Percentiles rank a stretch among this genome's conserved stretches.
Conservation (phyloP, 495 filamentous ascomycete species). For the Amphirosellinia nigrospora region DNA sequence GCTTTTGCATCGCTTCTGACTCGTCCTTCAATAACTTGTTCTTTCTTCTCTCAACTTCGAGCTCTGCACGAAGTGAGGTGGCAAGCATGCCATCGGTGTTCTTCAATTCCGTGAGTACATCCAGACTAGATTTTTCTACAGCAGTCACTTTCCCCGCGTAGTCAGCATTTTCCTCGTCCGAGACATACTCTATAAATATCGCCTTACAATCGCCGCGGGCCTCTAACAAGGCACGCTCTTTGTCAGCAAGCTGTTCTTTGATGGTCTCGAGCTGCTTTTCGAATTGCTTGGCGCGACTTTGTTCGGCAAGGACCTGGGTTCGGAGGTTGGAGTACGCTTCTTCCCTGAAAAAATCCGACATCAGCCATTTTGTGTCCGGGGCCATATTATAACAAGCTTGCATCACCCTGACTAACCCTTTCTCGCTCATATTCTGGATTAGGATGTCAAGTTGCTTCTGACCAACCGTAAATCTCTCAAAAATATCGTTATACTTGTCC, state of each 20-base stretch:
- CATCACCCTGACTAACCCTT: slow-evolving; percentile 54
- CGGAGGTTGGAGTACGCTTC: slow-evolving; percentile 42
- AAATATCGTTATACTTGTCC: slow-evolving; percentile 52
- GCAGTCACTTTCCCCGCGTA: slow-evolving; percentile 46
- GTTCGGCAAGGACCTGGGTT: slow-evolving; percentile 43
- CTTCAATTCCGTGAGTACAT: slow-evolving; percentile 58
- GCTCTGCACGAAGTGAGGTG: slow-evolving; percentile 56
- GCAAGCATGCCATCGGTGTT: slow-evolving; percentile 58
- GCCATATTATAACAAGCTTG: slow-evolving; percentile 41
- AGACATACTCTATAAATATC: slow-evolving; percentile 32
- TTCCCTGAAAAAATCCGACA: slow-evolving; percentile 46
- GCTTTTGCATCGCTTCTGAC: slow-evolving; percentile 56
- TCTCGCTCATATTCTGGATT: slow-evolving; percentile 49
- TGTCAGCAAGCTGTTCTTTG: slow-evolving; percentile 46
- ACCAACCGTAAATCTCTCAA: slow-evolving; percentile 56
- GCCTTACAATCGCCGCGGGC: slow-evolving; percentile 42
- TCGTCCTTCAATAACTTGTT: slow-evolving; percentile 49
- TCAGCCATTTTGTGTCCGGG: slow-evolving; percentile 37
- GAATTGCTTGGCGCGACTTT: slow-evolving; percentile 49
- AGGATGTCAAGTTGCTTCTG: slow-evolving; percentile 58
- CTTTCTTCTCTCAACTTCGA: slow-evolving; percentile 54
- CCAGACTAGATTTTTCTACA: slow-evolving; percentile 53
- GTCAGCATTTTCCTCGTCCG: slow-evolving; percentile 29
- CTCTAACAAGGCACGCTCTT: slow-evolving; percentile 54
- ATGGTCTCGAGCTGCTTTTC: slow-evolving; percentile 41